Evolutionary conservation across 2,329 filamentous ascomycete genomes (phyloP).

Genomic region (Hypoxylon sp.): DNA sequence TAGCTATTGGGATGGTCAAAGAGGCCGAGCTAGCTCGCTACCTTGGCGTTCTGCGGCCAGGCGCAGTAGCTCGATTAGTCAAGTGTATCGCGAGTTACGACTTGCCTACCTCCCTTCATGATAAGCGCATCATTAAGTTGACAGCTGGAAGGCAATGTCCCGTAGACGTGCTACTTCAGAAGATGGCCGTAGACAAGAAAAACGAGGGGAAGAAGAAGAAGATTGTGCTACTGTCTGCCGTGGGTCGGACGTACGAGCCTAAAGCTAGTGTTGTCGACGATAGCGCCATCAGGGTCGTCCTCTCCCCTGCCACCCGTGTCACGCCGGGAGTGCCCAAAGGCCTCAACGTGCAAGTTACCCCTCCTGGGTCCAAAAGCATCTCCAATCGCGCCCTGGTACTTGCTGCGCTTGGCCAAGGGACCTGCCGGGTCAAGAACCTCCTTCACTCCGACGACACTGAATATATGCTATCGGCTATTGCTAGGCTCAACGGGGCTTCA

Average conservation of each 20-base stretch:
- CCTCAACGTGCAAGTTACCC: conserved; percentile 80
- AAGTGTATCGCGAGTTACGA: conserved; percentile 97
- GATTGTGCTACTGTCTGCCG: conserved; percentile 89
- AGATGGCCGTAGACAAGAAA: conserved; percentile 99
- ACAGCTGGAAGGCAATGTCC: conserved; percentile 90
- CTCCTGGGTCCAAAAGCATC: conserved; percentile 96
- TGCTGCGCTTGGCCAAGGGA: conserved; percentile 87
- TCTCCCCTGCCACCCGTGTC: conserved; percentile 83
- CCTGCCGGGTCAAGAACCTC: conserved; percentile 89
- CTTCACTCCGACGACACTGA: conserved; percentile 97
- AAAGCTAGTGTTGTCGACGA: conserved; percentile 93
- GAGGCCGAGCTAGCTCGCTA: conserved; percentile 94
- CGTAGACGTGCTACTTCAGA: conserved; percentile 85
- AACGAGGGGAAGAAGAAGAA: conserved; percentile 97
- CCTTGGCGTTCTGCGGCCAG: conserved; percentile 85
- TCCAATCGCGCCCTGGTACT: conserved; percentile 96
- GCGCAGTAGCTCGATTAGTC: conserved; percentile 86
- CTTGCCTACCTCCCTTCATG: conserved; percentile 84
- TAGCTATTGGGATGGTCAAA: conserved; percentile 98
- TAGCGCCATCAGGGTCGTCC: conserved; percentile 81
- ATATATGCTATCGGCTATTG: conserved; percentile 95
- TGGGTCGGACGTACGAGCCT: conserved; percentile 88
- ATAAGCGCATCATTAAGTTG: conserved; percentile 83
- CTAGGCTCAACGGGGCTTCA: conserved; percentile 83
- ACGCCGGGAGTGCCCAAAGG: conserved; percentile 75